phyloP scores from a whole-genome alignment of 78 protist genomes.

The Dictyostelium purpureum region DNA sequence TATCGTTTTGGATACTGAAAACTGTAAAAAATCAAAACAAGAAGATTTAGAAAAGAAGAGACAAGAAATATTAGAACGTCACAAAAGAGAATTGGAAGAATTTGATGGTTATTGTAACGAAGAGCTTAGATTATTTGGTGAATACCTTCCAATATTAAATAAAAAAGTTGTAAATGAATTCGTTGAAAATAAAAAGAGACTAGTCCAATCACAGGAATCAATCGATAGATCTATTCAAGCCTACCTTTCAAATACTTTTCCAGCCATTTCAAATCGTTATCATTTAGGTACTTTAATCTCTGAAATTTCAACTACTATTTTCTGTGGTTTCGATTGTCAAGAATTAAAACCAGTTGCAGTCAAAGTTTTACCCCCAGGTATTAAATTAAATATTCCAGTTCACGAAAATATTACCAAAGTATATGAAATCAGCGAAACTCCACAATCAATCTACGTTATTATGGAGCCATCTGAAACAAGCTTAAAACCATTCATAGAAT shows the following conservation, averaged over 20 bases:
- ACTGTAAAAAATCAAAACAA: neutral
- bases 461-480: neutral
- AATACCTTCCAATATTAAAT: neutral
- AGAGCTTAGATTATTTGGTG: neutral
- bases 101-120: neutral
- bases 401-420: conserved; percentile 5
- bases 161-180: conserved; percentile 13
- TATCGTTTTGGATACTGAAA: neutral
- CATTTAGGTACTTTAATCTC: conserved; percentile 45
- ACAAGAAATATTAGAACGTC: conserved; percentile 30
- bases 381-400: neutral
- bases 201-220: neutral
- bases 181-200: neutral
- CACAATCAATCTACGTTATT: conserved; percentile 42
- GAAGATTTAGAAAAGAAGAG: neutral
- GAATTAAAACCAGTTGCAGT: conserved; percentile 15
- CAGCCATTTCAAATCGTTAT: neutral
- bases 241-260: conserved; percentile 42
- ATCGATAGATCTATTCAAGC: neutral
- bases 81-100: conserved; percentile 38
- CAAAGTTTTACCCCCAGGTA: conserved; percentile 59
- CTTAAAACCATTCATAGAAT: conserved; percentile 5
- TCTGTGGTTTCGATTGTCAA: conserved; percentile 25
- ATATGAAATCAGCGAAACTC: neutral
- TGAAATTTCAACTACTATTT: conserved; percentile 19